Conservation (phyloP, 2,329 filamentous ascomycete species). For the Colletotrichum kahawae region DNA sequence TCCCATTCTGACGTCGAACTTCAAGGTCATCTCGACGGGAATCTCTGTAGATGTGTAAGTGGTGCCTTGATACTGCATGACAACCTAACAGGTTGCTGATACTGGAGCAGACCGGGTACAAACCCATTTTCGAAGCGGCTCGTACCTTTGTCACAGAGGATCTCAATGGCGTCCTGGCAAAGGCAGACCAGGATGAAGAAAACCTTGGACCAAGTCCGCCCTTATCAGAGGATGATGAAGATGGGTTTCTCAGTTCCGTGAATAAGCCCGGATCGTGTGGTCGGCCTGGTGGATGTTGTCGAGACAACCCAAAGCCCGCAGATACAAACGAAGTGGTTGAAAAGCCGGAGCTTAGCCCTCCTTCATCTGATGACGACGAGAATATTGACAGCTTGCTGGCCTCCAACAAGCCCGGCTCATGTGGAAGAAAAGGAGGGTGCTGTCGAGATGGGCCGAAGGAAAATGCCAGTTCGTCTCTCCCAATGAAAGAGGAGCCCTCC, state of each 20-base stretch:
- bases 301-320: not conserved
- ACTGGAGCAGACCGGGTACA: not conserved
- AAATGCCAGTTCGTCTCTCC: not conserved
- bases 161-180: not conserved
- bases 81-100: not conserved
- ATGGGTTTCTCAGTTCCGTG: not conserved
- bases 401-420: not conserved
- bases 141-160: not conserved
- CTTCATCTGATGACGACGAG: not conserved
- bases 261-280: not conserved
- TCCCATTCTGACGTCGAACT: not conserved
- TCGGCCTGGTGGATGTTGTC: not conserved
- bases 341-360: not conserved
- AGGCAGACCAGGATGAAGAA: not conserved
- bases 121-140: not conserved
- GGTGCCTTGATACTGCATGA: not conserved
- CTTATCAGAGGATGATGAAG: not conserved
- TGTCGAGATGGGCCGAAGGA: not conserved
- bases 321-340: not conserved
- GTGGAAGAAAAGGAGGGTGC: not conserved
- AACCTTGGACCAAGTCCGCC: not conserved
- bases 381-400: not conserved
- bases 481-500: not conserved
- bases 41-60: not conserved
- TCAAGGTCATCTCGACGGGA: not conserved